Percentiles rank a stretch among this genome's conserved stretches.
Evolutionary conservation across 148 eudicot genomes (phyloP).

Genomic region (Pharnaceum exiguum): DNA sequence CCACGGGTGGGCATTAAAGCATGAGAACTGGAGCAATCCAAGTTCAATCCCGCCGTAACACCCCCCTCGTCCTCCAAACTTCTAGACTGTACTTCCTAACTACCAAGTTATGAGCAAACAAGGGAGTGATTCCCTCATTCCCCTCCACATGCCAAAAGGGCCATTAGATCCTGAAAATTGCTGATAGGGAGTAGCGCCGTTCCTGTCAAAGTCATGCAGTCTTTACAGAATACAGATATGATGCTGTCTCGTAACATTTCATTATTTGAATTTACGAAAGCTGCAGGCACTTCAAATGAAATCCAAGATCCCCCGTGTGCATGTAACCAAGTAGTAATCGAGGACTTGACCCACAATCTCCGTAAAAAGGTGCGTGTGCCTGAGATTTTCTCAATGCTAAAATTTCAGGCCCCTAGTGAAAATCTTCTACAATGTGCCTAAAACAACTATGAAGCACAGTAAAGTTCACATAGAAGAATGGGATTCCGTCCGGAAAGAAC

Average conservation of each 20-base stretch:
- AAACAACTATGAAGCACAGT: background rate
- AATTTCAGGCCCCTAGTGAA: background rate
- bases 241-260: slow-evolving; percentile 9
- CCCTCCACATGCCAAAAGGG: too few species aligned
- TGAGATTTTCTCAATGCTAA: background rate
- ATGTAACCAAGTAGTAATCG: background rate
- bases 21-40: too few species aligned
- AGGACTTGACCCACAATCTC: background rate
- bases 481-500: slow-evolving; percentile 13
- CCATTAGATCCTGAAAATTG: background rate
- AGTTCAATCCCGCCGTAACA: too few species aligned
- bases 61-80: too few species aligned
- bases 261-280: background rate
- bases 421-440: background rate
- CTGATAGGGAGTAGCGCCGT: slow-evolving; percentile 2
- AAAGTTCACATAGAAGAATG: slow-evolving; percentile 5
- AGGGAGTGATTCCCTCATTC: too few species aligned
- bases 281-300: background rate
- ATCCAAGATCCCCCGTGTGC: background rate
- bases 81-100: too few species aligned
- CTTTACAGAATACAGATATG: slow-evolving; percentile 19
- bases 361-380: background rate
- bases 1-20: too few species aligned
- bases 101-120: too few species aligned
- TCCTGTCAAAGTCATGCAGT: slow-evolving; percentile 12